phyloP scores from a whole-genome alignment of 495 filamentous ascomycete genomes.

The Collariella sp. region DNA sequence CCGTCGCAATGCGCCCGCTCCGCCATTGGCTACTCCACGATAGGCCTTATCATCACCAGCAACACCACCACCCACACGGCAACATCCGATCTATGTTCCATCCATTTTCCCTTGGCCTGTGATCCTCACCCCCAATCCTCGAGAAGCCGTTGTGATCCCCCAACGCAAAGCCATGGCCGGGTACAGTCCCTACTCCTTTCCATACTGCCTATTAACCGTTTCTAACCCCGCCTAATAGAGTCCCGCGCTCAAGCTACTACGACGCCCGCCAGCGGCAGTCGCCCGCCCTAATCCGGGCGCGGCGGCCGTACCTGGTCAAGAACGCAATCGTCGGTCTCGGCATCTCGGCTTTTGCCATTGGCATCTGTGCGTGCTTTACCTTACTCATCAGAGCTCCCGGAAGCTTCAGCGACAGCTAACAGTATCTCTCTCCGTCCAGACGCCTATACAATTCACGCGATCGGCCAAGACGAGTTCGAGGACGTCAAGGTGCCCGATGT shows the following conservation, averaged over 20 bases:
- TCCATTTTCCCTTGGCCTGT: background rate
- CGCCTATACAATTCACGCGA: slow-evolving; percentile 74
- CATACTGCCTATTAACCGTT: background rate
- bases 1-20: background rate
- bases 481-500: slow-evolving; percentile 80
- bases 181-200: slow-evolving; percentile 1
- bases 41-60: slow-evolving; percentile 1
- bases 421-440: slow-evolving; percentile 44
- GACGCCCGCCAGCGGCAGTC: slow-evolving; percentile 71
- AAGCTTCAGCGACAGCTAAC: background rate
- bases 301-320: slow-evolving; percentile 83
- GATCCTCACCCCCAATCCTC: background rate
- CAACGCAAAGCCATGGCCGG: slow-evolving; percentile 17
- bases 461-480: slow-evolving; percentile 96
- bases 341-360: slow-evolving; percentile 59
- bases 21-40: slow-evolving; percentile 3
- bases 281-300: slow-evolving; percentile 78
- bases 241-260: slow-evolving; percentile 79
- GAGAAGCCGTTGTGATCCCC: background rate
- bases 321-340: slow-evolving; percentile 68
- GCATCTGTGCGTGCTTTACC: slow-evolving; percentile 55
- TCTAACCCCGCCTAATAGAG: slow-evolving; percentile 34
- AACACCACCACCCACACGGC: background rate
- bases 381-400: background rate
- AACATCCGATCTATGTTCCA: background rate